phyloP scores from a whole-genome alignment of 768 basidiomycete species.

The Serendipita vermifera region DNA sequence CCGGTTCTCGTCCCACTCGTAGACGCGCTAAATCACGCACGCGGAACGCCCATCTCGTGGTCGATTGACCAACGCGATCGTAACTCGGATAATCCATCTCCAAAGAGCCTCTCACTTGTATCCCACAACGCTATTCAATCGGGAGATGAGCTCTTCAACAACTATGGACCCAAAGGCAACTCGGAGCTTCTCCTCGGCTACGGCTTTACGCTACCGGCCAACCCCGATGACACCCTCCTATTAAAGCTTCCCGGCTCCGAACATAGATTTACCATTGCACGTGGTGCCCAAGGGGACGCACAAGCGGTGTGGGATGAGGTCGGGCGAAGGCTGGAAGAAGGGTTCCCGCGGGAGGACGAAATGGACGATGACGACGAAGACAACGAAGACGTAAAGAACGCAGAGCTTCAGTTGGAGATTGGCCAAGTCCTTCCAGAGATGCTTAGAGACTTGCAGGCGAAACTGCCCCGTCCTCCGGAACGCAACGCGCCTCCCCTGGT shows the following conservation, averaged over 20 bases:
- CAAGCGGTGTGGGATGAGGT: constrained; percentile 52
- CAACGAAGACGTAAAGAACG: constrained; percentile 18
- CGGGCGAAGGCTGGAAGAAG: constrained; percentile 38
- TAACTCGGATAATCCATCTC: background rate
- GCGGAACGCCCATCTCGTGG: constrained; percentile 76
- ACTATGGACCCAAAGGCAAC: constrained; percentile 87
- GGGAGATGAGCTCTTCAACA: constrained; percentile 64
- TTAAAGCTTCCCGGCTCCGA: constrained; percentile 52
- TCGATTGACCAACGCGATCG: constrained; percentile 34
- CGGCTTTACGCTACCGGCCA: constrained; percentile 67
- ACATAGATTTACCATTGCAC: constrained; percentile 13
- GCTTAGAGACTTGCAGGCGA: constrained; percentile 38
- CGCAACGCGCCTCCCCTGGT: too few species aligned
- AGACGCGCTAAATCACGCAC: constrained; percentile 76
- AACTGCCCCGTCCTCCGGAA: constrained; percentile 31
- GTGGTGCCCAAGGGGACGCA: constrained; percentile 23
- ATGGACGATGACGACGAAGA: constrained; percentile 23
- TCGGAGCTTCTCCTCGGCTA: constrained; percentile 84
- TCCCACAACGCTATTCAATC: constrained; percentile 31
- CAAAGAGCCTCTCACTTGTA: constrained; percentile 36
- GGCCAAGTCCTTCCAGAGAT: constrained; percentile 55
- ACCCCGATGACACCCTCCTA: constrained; percentile 78
- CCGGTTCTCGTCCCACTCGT: constrained; percentile 80
- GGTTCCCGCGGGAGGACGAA: constrained; percentile 50
- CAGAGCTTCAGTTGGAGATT: constrained; percentile 47